A percentile compares a stretch with the other conserved stretches of the same genome.
phyloP scores from a whole-genome alignment of 305 asterid species.

The Caryopteris hybrid region DNA sequence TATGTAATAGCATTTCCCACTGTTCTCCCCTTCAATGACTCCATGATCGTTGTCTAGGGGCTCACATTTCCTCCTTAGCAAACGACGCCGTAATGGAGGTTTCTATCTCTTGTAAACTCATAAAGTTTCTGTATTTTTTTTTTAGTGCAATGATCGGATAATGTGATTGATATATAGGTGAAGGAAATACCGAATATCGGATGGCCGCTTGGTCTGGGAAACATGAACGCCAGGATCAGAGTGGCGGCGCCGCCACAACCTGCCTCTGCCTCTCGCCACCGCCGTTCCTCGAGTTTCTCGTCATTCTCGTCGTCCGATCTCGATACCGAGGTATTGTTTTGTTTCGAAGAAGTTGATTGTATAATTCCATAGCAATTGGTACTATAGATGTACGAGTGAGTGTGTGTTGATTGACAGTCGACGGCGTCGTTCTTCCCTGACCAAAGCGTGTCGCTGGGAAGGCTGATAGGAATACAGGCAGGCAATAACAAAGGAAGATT shows the following conservation, averaged over 20 bases:
- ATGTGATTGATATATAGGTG: not conserved
- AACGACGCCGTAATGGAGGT: slow-evolving; percentile 19
- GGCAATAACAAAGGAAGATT: slow-evolving; percentile 23
- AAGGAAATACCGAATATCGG: slow-evolving; percentile 29
- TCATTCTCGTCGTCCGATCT: slow-evolving; percentile 68
- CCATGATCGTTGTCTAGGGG: not conserved
- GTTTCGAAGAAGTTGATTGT: too few relatives aligned
- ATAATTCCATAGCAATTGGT: too few relatives aligned
- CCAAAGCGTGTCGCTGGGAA: slow-evolving; percentile 55
- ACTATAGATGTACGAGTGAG: too few relatives aligned
- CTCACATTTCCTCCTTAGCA: not conserved
- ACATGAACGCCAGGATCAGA: slow-evolving; percentile 35
- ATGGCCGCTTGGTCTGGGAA: slow-evolving; percentile 73
- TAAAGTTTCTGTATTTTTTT: not conserved
- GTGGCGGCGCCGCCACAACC: slow-evolving; percentile 21
- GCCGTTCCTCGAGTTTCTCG: slow-evolving; percentile 48
- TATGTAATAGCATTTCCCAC: not conserved
- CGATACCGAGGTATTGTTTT: slow-evolving; percentile 70
- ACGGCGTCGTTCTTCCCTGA: slow-evolving; percentile 64
- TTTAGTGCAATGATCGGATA: not conserved
- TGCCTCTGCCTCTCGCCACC: not conserved
- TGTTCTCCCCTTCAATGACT: too few relatives aligned
- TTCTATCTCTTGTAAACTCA: not conserved
- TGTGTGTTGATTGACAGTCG: slow-evolving; percentile 31
- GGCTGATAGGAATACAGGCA: slow-evolving; percentile 51